These are phyloP conservation scores for Mallotus japonicus DNA, from an alignment of 441 rosid species.

Conservation along the genomic window DNA sequence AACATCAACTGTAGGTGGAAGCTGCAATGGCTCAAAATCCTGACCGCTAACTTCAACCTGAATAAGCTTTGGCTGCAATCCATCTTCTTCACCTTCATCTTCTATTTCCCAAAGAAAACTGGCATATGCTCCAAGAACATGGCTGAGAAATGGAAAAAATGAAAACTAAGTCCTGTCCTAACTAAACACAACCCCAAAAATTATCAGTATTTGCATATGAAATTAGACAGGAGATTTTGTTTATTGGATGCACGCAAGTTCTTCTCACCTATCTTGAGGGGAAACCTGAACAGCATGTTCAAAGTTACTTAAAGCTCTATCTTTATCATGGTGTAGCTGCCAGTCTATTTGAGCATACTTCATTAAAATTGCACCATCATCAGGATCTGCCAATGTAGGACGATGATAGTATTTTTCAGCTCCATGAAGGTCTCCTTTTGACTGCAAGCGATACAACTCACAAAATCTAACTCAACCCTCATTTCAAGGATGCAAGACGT, in stretches of 20 bases:
- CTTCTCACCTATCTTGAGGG: slow-evolving; percentile 59
- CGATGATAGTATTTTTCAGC: slow-evolving; percentile 75
- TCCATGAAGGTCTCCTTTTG: slow-evolving; percentile 65
- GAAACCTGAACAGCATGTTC: slow-evolving; percentile 64
- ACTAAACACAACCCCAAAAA: not conserved
- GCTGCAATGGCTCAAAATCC: slow-evolving; percentile 21
- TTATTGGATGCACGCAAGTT: not conserved
- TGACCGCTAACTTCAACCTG: slow-evolving; percentile 20
- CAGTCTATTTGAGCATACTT: slow-evolving; percentile 68
- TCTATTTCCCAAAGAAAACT: slow-evolving; percentile 79
- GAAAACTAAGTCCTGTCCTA: too few relatives aligned
- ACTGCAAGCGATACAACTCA: slow-evolving; percentile 31
- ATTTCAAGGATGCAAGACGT: not conserved
- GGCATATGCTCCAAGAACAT: slow-evolving; percentile 79
- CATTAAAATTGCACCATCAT: slow-evolving; percentile 48
- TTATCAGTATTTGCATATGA: too few relatives aligned
- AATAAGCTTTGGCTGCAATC: slow-evolving; percentile 18
- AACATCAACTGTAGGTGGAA: slow-evolving; percentile 14
- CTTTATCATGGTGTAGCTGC: slow-evolving; percentile 66
- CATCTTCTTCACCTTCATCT: slow-evolving; percentile 37
- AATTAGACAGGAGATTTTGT: too few relatives aligned
- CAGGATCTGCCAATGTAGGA: slow-evolving; percentile 65
- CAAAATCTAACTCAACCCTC: slow-evolving; percentile 1
- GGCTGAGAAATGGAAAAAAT: slow-evolving; percentile 39
- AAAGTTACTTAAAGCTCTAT: slow-evolving; percentile 54